phyloP scores from a whole-genome alignment of 2,329 filamentous ascomycete species.

The Monosporascus sp. region DNA sequence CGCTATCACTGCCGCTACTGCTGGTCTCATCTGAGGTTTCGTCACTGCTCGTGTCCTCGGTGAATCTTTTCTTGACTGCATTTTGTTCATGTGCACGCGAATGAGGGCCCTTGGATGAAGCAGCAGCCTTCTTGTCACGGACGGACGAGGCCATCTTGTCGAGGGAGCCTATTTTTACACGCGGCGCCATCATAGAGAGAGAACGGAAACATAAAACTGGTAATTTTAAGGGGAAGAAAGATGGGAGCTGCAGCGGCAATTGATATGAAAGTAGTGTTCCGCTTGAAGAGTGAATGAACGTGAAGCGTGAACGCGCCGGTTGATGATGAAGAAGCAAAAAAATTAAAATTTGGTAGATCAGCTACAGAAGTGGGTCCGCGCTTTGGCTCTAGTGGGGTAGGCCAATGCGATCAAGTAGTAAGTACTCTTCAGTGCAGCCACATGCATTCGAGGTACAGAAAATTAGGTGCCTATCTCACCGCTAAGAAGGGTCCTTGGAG shows the following conservation, averaged over 20 bases:
- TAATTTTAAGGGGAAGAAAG: not conserved
- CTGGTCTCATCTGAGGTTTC: slow-evolving; percentile 27
- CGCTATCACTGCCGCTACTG: slow-evolving; percentile 30
- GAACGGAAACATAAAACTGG: not conserved
- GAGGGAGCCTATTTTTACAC: slow-evolving; percentile 12
- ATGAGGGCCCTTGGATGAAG: slow-evolving; percentile 8
- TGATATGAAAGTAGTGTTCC: not conserved
- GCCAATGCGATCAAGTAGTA: no score
- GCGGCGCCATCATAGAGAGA: slow-evolving; percentile 8
- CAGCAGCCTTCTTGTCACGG: slow-evolving; percentile 19
- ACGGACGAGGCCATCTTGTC: slow-evolving; percentile 19
- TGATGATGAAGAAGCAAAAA: not conserved
- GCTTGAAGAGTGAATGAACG: not conserved
- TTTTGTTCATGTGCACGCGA: slow-evolving; percentile 11
- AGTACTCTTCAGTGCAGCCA: no score
- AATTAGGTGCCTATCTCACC: not conserved
- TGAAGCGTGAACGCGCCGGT: not conserved
- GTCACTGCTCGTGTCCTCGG: slow-evolving; percentile 27
- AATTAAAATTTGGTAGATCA: not conserved
- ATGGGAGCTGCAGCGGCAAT: not conserved
- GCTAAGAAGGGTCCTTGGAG: not conserved
- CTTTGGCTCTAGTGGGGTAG: not conserved
- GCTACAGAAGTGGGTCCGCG: not conserved
- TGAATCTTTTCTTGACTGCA: slow-evolving; percentile 11
- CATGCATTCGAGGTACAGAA: no score